phyloP scores from a whole-genome alignment of 2,329 filamentous ascomycete genomes.

The Aspergillus hortae region DNA sequence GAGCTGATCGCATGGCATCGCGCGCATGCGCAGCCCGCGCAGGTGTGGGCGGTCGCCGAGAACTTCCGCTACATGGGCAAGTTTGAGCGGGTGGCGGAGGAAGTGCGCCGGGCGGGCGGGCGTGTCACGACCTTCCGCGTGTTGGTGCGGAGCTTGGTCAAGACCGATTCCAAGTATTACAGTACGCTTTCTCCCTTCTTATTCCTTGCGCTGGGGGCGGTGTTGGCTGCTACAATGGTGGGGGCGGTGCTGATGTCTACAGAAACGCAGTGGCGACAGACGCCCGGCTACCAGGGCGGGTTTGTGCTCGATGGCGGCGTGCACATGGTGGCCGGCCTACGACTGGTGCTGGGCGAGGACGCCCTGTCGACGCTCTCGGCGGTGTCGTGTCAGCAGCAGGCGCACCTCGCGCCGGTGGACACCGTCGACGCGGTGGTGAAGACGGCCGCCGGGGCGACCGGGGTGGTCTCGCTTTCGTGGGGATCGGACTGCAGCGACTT shows the following conservation, averaged over 20 bases:
- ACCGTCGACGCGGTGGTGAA: constrained; percentile 53
- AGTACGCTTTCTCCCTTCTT: constrained; percentile 26
- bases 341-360: constrained; percentile 48
- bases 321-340: constrained; percentile 52
- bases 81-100: constrained; percentile 44
- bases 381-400: constrained; percentile 47
- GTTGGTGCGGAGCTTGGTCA: constrained; percentile 43
- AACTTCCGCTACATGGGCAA: constrained; percentile 55
- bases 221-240: constrained; percentile 5
- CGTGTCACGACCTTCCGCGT: constrained; percentile 50
- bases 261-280: constrained; percentile 56
- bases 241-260: background rate
- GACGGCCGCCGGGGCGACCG: constrained; percentile 47
- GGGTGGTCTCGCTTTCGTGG: constrained; percentile 50
- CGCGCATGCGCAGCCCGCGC: constrained; percentile 36
- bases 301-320: constrained; percentile 59
- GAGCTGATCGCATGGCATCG: constrained; percentile 52
- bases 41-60: constrained; percentile 52
- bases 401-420: constrained; percentile 54
- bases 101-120: constrained; percentile 46
- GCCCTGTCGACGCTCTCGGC: constrained; percentile 45
- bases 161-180: constrained; percentile 53
- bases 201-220: constrained; percentile 3
- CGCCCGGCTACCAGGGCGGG: constrained; percentile 55
- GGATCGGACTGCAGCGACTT: constrained; percentile 50